Evolutionary conservation across 352 stramenopile species (phyloP).

Genomic region (Globisporangium middletonii): DNA sequence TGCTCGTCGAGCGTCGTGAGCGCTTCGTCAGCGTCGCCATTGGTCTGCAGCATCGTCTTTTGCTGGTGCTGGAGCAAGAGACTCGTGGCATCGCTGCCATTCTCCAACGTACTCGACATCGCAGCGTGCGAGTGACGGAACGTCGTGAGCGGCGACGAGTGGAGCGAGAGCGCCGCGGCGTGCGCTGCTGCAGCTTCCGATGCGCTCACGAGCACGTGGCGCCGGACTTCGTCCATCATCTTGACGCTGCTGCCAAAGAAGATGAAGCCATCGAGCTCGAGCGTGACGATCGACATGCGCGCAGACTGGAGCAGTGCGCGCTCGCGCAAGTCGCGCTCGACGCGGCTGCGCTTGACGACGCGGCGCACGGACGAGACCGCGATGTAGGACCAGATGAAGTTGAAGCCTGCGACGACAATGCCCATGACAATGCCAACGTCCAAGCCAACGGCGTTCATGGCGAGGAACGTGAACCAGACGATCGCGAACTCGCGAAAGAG

Average conservation of each 20-base stretch:
- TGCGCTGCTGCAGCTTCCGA: slow-evolving; percentile 12
- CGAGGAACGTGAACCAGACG: slow-evolving; percentile 91
- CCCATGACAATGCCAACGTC: slow-evolving; percentile 94
- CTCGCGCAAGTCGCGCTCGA: slow-evolving; percentile 75
- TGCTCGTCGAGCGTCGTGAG: slow-evolving; percentile 54
- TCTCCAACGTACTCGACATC: neutral
- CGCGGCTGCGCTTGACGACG: slow-evolving; percentile 76
- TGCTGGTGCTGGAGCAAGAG: neutral
- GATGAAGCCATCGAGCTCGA: slow-evolving; percentile 83
- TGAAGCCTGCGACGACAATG: slow-evolving; percentile 86
- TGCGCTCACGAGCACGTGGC: slow-evolving; percentile 65
- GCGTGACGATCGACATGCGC: slow-evolving; percentile 77
- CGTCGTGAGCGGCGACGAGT: slow-evolving; percentile 8
- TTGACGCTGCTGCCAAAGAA: slow-evolving; percentile 86
- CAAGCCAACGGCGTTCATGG: slow-evolving; percentile 92
- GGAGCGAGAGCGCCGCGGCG: slow-evolving; percentile 4
- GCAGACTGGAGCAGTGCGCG: slow-evolving; percentile 62
- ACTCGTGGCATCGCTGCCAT: neutral
- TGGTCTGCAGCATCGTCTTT: neutral
- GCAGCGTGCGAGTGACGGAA: slow-evolving; percentile 8
- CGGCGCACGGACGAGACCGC: slow-evolving; percentile 59
- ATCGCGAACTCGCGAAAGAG: slow-evolving; percentile 90
- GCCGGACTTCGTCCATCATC: slow-evolving; percentile 84
- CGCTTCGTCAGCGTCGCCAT: slow-evolving; percentile 22
- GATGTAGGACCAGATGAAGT: slow-evolving; percentile 86